Base-by-base conservation (phyloP, 768 basidiomycete genomes). In the Neoboletus subvelutipes region DNA sequence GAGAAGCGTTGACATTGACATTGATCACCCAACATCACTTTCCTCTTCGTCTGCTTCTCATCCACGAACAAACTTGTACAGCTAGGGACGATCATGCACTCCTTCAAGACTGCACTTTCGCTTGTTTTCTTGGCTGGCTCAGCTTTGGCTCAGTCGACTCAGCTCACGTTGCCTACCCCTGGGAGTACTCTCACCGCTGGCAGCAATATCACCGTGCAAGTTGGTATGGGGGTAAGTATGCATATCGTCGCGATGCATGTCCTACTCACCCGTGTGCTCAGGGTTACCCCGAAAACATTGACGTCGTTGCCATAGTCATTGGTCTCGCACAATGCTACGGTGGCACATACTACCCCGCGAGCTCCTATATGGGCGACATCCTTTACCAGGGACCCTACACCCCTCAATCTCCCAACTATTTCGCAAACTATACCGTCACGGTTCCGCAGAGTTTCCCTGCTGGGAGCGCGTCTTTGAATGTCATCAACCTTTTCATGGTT, bases 401-500 rank as follows among this genome's bases (percentile, higher is more conserved):
- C 20, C 72, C 72, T 15, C 20, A 50, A 8, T 7, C 53, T 7
- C 58, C 54, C 9, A 34, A 29, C 3, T 62, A 66, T 18, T 70
- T 63, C 31, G 67, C 68, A 49, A 73, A 76, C 58, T 76, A 72
- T 45, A 68, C 73, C 1, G 65, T 75, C 11, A 58, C 55, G 4
- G 47, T 74, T 11, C 70, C 80, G 2, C 4, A 60, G 24, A 20
- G 4, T 3, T 60, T 72, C n/a, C 10, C 60, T 1, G 45, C 66
- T 42, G 76, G 74, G 3, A 10, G n/a, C 0, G 74, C 73, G 12
- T 72, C 73, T 48, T 57, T 80, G 45, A 71, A 69, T 13, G 72
- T 75, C 7, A 69, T 71, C 47, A 74, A 77, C 61, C 57, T 76
- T 0, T 63, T 72, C 29, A 62, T 80, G 57, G 68, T 77, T 20